Conservation (phyloP, 352 stramenopile genomes). For the Phytophthora brassicae region DNA sequence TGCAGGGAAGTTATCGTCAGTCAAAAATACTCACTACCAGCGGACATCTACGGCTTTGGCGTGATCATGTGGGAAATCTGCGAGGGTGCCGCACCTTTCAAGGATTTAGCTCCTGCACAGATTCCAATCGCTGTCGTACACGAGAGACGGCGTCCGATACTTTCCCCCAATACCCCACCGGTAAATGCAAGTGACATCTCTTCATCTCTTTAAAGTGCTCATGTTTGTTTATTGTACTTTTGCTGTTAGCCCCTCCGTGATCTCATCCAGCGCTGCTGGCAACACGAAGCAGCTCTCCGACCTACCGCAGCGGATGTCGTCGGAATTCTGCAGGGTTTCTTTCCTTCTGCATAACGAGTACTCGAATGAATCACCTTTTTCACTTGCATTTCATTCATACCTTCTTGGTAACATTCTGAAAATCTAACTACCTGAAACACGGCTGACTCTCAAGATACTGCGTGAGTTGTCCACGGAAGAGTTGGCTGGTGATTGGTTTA, state of each 20-base stretch:
- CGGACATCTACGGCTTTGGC: conserved; percentile 82
- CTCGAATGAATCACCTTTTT: background rate
- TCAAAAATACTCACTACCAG: conserved; percentile 63
- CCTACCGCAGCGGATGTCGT: conserved; percentile 50
- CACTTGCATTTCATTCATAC: conserved; percentile 7
- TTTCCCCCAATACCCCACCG: conserved; percentile 59
- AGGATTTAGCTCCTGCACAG: conserved; percentile 47
- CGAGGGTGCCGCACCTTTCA: conserved; percentile 61
- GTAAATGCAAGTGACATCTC: conserved; percentile 20
- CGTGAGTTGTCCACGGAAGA: conserved; percentile 71
- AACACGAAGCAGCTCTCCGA: conserved; percentile 52
- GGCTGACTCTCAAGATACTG: conserved; percentile 78
- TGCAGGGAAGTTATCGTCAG: conserved; percentile 70
- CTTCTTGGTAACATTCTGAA: background rate
- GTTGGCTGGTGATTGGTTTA: conserved; percentile 77
- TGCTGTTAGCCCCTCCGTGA: conserved; percentile 49
- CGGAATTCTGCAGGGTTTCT: conserved; percentile 49
- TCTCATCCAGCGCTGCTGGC: conserved; percentile 67
- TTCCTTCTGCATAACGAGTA: conserved; percentile 27
- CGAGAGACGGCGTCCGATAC: conserved; percentile 57
- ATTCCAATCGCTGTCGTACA: conserved; percentile 69
- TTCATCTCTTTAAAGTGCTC: background rate
- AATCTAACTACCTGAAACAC: conserved; percentile 52
- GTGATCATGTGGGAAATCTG: conserved; percentile 86
- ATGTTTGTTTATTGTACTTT: background rate